Conservation (phyloP, 768 basidiomycete species). For the Hirschioporus abietinus region DNA sequence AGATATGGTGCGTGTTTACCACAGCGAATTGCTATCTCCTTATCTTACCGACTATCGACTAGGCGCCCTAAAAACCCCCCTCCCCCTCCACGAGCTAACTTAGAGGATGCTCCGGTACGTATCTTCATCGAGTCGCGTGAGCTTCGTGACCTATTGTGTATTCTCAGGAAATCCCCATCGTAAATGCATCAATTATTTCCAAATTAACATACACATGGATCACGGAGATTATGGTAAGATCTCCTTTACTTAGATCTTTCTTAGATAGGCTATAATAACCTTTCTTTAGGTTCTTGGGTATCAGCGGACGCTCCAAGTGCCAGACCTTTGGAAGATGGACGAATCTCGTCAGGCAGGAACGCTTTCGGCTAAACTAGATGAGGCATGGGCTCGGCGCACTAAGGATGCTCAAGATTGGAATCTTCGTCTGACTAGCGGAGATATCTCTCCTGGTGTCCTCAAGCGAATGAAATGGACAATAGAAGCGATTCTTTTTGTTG, state of each 20-base stretch:
- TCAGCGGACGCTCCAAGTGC: slow-evolving; percentile 66
- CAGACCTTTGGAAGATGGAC: slow-evolving; percentile 70
- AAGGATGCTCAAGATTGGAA: slow-evolving; percentile 54
- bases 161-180: slow-evolving; percentile 49
- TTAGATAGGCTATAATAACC: not conserved
- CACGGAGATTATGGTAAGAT: slow-evolving; percentile 46
- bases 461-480: slow-evolving; percentile 39
- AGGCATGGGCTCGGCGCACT: slow-evolving; percentile 46
- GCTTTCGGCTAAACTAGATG: slow-evolving; percentile 51
- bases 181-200: slow-evolving; percentile 50
- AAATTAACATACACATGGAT: slow-evolving; percentile 65
- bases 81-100: slow-evolving; percentile 45
- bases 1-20: slow-evolving; percentile 41
- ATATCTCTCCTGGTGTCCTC: slow-evolving; percentile 35
- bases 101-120: slow-evolving; percentile 50
- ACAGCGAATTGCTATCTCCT: not conserved
- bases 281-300: slow-evolving; percentile 49
- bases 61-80: slow-evolving; percentile 61
- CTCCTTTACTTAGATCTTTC: not conserved
- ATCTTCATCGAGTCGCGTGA: not conserved
- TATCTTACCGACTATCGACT: not conserved
- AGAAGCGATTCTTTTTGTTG: slow-evolving; percentile 13
- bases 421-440: slow-evolving; percentile 36
- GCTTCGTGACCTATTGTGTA: slow-evolving; percentile 1
- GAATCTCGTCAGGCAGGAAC: slow-evolving; percentile 39